Evolutionary conservation across 768 basidiomycete species (phyloP).

Genomic region (Serendipita sp.): DNA sequence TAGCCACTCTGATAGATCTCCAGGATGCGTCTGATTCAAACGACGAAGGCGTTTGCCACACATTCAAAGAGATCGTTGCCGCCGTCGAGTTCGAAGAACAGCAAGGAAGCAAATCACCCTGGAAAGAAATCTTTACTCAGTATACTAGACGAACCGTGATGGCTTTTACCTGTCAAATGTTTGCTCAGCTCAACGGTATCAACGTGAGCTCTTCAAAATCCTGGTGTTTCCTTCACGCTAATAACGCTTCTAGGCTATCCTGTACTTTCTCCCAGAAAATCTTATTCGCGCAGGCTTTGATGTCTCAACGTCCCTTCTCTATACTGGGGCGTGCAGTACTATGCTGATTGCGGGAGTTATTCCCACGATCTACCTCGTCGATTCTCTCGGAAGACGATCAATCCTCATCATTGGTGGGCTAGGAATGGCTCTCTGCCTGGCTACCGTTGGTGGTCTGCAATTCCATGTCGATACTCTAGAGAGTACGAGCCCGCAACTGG

Average conservation of each 20-base stretch:
- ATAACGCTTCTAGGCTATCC: conserved; percentile 7
- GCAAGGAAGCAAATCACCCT: conserved; percentile 12
- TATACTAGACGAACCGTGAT: conserved; percentile 7
- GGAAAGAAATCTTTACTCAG: conserved; percentile 4
- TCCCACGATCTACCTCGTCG: conserved; percentile 3
- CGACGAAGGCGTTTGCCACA: not conserved
- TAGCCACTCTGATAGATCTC: conserved; percentile 7
- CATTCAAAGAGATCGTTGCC: conserved; percentile 1
- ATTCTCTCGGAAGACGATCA: not conserved
- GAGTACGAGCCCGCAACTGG: conserved; percentile 1
- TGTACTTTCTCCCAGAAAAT: conserved; percentile 9
- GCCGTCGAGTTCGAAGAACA: conserved; percentile 5
- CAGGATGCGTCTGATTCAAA: conserved; percentile 5
- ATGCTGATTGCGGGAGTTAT: conserved; percentile 13
- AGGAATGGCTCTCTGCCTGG: conserved; percentile 4
- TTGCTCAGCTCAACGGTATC: not conserved
- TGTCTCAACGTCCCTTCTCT: conserved; percentile 15
- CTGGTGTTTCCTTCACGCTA: too few relatives aligned
- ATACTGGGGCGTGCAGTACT: conserved; percentile 19
- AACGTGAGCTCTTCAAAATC: too few relatives aligned
- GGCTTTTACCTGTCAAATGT: conserved; percentile 7
- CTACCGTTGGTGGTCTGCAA: conserved; percentile 6
- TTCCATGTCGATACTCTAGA: conserved; percentile 15
- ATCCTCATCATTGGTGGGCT: conserved; percentile 2
- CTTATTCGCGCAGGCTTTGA: conserved; percentile 24